A percentile compares a stretch with the other conserved stretches of the same genome.
phyloP scores from a whole-genome alignment of 225 moss, liverwort and hornwort genomes.

The Bryum argenteum region DNA sequence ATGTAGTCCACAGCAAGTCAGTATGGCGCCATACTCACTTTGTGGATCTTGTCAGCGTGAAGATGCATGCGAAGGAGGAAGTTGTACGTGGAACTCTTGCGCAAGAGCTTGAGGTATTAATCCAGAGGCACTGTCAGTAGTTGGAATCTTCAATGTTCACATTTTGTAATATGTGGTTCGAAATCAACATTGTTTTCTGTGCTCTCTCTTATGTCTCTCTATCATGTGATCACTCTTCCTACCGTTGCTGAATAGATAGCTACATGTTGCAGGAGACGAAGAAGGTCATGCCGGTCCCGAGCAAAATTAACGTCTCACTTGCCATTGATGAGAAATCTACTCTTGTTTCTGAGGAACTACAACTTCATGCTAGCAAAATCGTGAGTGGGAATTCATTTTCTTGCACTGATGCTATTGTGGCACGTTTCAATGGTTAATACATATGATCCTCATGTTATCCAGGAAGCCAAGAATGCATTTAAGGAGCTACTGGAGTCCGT shows the following conservation, averaged over 20 bases:
- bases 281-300: constrained; percentile 81
- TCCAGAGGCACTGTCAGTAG: neutral
- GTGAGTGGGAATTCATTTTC: constrained; percentile 39
- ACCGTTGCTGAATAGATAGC: constrained; percentile 1
- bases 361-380: constrained; percentile 81
- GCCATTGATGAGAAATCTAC: constrained; percentile 70
- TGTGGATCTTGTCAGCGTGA: constrained; percentile 37
- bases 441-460: constrained; percentile 21
- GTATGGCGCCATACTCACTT: neutral
- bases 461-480: constrained; percentile 99
- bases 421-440: neutral
- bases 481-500: constrained; percentile 96
- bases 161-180: neutral
- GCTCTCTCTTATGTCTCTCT: neutral
- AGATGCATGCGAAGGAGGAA: constrained; percentile 61
- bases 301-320: constrained; percentile 82
- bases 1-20: neutral
- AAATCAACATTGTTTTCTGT: neutral
- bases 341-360: constrained; percentile 80
- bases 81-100: constrained; percentile 68
- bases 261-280: constrained; percentile 77
- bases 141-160: neutral
- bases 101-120: constrained; percentile 78
- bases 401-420: constrained; percentile 8
- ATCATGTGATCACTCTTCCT: neutral